Evolutionary conservation across 2,329 filamentous ascomycete species (phyloP).

Genomic region (Colletotrichum sp.): DNA sequence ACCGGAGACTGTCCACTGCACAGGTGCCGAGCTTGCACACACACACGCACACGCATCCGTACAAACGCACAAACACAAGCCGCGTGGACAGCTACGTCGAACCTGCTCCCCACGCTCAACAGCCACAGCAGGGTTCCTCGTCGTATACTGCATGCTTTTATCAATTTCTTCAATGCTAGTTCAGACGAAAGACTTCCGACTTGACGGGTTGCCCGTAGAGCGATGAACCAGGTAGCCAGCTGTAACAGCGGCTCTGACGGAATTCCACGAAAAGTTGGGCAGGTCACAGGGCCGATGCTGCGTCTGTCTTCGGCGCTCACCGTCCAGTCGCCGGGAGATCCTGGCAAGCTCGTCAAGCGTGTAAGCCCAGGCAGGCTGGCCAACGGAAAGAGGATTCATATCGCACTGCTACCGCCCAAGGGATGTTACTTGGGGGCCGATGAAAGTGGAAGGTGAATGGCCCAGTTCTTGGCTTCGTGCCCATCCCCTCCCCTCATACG

Average conservation of each 20-base stretch:
- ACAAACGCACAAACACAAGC: neutral
- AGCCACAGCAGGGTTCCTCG: neutral
- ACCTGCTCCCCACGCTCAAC: neutral
- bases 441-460: constrained; percentile 14
- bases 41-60: neutral
- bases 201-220: neutral
- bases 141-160: neutral
- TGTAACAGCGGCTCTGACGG: neutral
- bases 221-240: neutral
- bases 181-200: neutral
- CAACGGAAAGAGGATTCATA: neutral
- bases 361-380: neutral
- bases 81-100: neutral
- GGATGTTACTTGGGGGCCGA: constrained; percentile 20
- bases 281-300: neutral
- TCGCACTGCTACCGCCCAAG: constrained; percentile 2
- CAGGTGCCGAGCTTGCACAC: neutral
- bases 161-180: neutral
- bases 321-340: neutral
- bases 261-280: neutral
- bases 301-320: neutral
- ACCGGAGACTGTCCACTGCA: neutral
- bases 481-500: constrained; percentile 9
- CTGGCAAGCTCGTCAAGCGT: neutral
- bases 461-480: constrained; percentile 4